Percentiles rank a stretch among this genome's conserved stretches.
Evolutionary conservation across 2,329 filamentous ascomycete genomes (phyloP).

Genomic region (Hypoxylon sp.): DNA sequence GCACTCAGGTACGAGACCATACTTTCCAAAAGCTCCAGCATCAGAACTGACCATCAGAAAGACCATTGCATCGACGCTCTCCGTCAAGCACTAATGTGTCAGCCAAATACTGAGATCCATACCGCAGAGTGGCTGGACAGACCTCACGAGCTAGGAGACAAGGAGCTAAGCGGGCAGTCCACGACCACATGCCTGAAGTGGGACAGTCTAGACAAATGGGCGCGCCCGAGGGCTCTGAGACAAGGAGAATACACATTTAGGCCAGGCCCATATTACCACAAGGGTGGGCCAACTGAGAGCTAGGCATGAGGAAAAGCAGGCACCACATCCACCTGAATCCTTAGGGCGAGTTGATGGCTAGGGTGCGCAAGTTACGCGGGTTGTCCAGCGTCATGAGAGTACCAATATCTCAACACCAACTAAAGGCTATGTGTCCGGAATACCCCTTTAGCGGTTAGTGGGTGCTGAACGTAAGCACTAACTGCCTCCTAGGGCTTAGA

Average conservation of each 20-base stretch:
- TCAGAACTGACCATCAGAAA: not conserved
- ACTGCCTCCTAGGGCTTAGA: not conserved
- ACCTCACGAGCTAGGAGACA: slow-evolving; percentile 20
- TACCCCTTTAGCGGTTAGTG: too few relatives aligned
- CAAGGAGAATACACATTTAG: slow-evolving; percentile 29
- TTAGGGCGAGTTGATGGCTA: not conserved
- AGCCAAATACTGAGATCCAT: slow-evolving; percentile 33
- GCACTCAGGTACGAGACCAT: slow-evolving; percentile 19
- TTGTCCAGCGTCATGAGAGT: not conserved
- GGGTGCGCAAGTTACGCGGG: not conserved
- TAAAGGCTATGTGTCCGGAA: too few relatives aligned
- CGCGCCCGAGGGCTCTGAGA: slow-evolving; percentile 27
- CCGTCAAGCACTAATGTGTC: slow-evolving; percentile 36
- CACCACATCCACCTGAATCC: too few relatives aligned
- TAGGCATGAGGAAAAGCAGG: not conserved
- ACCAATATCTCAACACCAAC: not conserved
- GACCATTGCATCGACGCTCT: slow-evolving; percentile 36
- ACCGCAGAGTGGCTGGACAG: slow-evolving; percentile 31
- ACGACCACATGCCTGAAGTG: slow-evolving; percentile 32
- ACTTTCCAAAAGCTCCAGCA: not conserved
- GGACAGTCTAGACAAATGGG: slow-evolving; percentile 38
- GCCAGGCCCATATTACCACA: slow-evolving; percentile 2
- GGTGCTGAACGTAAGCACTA: not conserved
- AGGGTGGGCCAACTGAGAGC: not conserved
- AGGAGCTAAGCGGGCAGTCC: slow-evolving; percentile 22